Evolutionary conservation across 140 eudicot species (phyloP).

Genomic region (Senecio squalidus): DNA sequence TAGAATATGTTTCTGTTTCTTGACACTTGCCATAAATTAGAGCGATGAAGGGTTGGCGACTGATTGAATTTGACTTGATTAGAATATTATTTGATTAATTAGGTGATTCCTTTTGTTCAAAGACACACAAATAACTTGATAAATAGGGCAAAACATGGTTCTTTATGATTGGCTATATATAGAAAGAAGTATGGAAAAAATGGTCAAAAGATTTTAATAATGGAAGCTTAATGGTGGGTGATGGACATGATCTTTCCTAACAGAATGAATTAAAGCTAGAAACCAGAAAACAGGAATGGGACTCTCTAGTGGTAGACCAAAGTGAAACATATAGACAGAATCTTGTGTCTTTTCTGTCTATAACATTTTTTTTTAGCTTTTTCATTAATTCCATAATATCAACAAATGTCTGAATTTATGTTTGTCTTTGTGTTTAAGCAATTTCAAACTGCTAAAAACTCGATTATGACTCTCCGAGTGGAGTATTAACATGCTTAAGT

Average conservation of each 20-base stretch:
- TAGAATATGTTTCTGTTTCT: slow-evolving; percentile 5
- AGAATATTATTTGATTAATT: not conserved
- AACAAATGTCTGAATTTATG: slow-evolving; percentile 14
- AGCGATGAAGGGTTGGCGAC: not conserved
- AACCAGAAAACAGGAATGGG: slow-evolving; percentile 31
- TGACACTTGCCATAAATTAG: slow-evolving; percentile 8
- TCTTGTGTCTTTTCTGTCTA: slow-evolving; percentile 41
- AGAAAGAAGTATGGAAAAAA: not conserved
- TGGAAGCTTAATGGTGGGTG: slow-evolving; percentile 18
- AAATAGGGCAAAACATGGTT: slow-evolving; percentile 6
- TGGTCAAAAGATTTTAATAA: slow-evolving; percentile 9
- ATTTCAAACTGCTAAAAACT: not conserved
- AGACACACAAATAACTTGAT: slow-evolving; percentile 13
- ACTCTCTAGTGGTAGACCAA: slow-evolving; percentile 36
- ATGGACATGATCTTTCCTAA: slow-evolving; percentile 26
- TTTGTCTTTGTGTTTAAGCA: slow-evolving; percentile 11
- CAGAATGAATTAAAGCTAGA: slow-evolving; percentile 32
- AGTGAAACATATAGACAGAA: slow-evolving; percentile 31
- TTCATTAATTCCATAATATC: slow-evolving; percentile 25
- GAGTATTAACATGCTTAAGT: slow-evolving; percentile 3
- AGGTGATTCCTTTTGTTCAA: not conserved
- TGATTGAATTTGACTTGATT: slow-evolving; percentile 5
- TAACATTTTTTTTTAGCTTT: slow-evolving; percentile 18
- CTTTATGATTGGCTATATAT: slow-evolving; percentile 17
- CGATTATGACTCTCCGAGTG: not conserved